Conservation (phyloP, 2,329 filamentous ascomycete species). For the Epicoccum sorghinum region DNA sequence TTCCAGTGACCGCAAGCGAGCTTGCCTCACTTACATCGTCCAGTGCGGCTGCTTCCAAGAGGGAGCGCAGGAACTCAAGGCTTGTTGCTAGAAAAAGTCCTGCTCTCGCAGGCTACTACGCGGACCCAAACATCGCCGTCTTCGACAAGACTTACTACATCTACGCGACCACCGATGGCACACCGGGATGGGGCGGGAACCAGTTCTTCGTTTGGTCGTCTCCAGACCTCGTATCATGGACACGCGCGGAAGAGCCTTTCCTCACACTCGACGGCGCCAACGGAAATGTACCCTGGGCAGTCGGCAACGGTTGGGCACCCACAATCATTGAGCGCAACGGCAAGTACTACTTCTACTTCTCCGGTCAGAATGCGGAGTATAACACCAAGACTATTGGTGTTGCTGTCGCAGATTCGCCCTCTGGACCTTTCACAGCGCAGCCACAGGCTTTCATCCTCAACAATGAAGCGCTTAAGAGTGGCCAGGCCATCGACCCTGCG, state of each 20-base stretch:
- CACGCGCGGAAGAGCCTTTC: constrained; percentile 28
- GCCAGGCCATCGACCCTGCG: constrained; percentile 35
- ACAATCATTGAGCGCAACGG: constrained; percentile 31
- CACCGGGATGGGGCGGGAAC: constrained; percentile 34
- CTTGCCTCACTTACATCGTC: constrained; percentile 42
- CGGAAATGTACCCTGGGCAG: constrained; percentile 38
- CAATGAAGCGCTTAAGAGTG: constrained; percentile 28
- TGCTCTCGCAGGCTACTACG: constrained; percentile 32
- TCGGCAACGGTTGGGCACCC: constrained; percentile 37
- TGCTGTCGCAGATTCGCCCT: constrained; percentile 29
- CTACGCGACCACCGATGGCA: constrained; percentile 37
- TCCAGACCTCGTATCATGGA: constrained; percentile 33
- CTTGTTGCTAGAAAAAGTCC: constrained; percentile 21
- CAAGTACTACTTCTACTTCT: constrained; percentile 41
- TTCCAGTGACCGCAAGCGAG: constrained; percentile 58
- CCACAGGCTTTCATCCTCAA: constrained; percentile 36
- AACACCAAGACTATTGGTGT: constrained; percentile 39
- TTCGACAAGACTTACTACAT: constrained; percentile 36
- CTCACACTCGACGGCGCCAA: constrained; percentile 35
- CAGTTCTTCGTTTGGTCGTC: constrained; percentile 39
- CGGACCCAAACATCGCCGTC: constrained; percentile 37
- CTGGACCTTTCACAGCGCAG: constrained; percentile 34
- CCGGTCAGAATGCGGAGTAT: constrained; percentile 32
- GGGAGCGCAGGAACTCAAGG: not conserved
- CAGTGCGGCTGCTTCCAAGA: not conserved